Conservation (phyloP, 1,139 yeast genomes). For the Saccharomyces hybrid region DNA sequence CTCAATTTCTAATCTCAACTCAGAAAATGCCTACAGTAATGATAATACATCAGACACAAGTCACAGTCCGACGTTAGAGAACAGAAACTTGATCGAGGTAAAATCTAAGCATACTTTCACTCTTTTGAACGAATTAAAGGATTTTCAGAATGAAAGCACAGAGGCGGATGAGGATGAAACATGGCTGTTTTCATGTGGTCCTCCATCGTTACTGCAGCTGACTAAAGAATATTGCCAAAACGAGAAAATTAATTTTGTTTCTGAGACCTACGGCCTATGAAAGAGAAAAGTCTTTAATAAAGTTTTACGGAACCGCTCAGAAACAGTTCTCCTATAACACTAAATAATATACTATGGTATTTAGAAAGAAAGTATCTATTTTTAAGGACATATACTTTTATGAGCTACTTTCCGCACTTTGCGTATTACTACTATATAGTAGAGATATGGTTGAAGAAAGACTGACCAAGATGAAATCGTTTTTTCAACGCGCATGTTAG, state of each 20-base stretch:
- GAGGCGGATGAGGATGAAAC: neutral
- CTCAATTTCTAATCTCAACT: neutral
- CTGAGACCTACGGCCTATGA: constrained; percentile 7
- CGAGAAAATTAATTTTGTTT: constrained; percentile 4
- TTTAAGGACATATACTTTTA: no score
- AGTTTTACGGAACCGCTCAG: no score
- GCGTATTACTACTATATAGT: no score
- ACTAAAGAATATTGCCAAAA: constrained; percentile 3
- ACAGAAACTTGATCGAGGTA: neutral
- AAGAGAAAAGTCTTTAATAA: no score
- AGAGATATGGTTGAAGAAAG: no score
- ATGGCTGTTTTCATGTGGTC: constrained; percentile 15
- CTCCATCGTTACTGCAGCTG: constrained; percentile 5
- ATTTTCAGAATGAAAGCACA: constrained; percentile 1
- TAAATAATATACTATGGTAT: no score
- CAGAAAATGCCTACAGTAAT: neutral
- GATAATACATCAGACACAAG: neutral
- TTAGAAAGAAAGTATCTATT: no score
- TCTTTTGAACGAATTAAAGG: constrained; percentile 8
- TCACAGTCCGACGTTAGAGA: neutral
- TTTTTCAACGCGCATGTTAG: no score
- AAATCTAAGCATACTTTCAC: constrained; percentile 2
- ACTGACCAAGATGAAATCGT: no score
- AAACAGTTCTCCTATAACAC: no score
- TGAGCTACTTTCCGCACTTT: no score